Evolutionary conservation across 1,284 basidiomycete species (phyloP).

Genomic region (Leccinum pseudoinsigne): DNA sequence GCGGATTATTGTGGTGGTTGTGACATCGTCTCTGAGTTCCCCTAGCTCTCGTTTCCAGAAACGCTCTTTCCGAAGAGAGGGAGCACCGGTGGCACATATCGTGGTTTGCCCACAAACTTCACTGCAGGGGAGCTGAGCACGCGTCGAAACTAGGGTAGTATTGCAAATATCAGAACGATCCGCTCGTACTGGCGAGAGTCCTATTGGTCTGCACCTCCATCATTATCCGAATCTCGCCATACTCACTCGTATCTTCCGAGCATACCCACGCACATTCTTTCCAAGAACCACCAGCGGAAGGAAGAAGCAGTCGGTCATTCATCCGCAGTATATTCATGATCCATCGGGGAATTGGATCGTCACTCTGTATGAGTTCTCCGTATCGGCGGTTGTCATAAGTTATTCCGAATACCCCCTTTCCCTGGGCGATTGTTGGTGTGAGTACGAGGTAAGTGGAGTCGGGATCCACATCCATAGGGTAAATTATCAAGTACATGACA

Average conservation of each 20-base stretch:
- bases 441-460: constrained; percentile 9
- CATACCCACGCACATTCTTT: not conserved
- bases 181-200: constrained; percentile 13
- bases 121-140: not conserved
- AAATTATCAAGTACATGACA: constrained; percentile 1
- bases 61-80: constrained; percentile 5
- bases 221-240: constrained; percentile 5
- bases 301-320: constrained; percentile 2
- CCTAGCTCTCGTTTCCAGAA: constrained; percentile 3
- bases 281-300: not conserved
- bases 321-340: not conserved
- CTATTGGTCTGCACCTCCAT: constrained; percentile 9
- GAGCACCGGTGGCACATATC: constrained; percentile 4
- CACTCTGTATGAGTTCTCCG: constrained; percentile 1
- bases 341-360: constrained; percentile 5
- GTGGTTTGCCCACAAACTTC: constrained; percentile 1
- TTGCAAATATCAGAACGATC: constrained; percentile 13
- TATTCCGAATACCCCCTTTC: constrained; percentile 1
- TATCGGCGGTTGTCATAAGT: constrained; percentile 1
- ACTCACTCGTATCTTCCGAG: constrained; percentile 3
- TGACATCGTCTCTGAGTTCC: not conserved
- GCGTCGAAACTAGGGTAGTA: not conserved
- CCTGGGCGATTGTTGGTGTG: not conserved
- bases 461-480: constrained; percentile 1
- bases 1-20: not conserved